phyloP scores from a whole-genome alignment of 2,329 filamentous ascomycete genomes.

The Coleophoma eucalyptorum region DNA sequence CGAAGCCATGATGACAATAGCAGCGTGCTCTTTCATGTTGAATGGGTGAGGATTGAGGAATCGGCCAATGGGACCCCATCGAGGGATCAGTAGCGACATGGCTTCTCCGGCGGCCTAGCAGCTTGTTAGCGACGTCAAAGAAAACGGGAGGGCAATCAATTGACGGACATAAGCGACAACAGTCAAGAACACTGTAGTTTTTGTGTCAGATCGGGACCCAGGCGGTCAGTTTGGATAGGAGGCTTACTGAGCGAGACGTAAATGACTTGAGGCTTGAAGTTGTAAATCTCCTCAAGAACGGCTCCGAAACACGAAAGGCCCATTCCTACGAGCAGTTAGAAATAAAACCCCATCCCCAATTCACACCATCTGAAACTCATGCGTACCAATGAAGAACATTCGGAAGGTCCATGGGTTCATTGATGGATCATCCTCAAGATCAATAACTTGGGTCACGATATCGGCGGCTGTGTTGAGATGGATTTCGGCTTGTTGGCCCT shows the following conservation, averaged over 20 bases:
- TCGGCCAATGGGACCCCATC: slow-evolving; percentile 27
- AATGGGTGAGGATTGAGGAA: slow-evolving; percentile 57
- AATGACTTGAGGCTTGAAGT: slow-evolving; percentile 42
- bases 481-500: not conserved
- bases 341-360: not conserved
- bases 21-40: slow-evolving; percentile 63
- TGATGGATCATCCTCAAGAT: slow-evolving; percentile 32
- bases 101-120: slow-evolving; percentile 28
- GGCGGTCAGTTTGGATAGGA: not conserved
- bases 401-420: slow-evolving; percentile 33
- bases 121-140: not conserved
- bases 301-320: slow-evolving; percentile 29
- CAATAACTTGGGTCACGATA: slow-evolving; percentile 25
- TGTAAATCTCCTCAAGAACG: slow-evolving; percentile 37
- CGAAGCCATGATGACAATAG: slow-evolving; percentile 56
- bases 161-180: slow-evolving; percentile 35
- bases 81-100: slow-evolving; percentile 32
- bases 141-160: not conserved
- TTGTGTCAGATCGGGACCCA: not conserved
- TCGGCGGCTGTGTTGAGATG: slow-evolving; percentile 3
- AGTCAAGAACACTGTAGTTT: slow-evolving; percentile 31
- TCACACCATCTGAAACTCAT: not conserved
- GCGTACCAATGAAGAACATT: slow-evolving; percentile 29
- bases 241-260: slow-evolving; percentile 29
- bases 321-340: slow-evolving; percentile 15